phyloP scores from a whole-genome alignment of 2,329 filamentous ascomycete genomes.

The Colletotrichum navitas region DNA sequence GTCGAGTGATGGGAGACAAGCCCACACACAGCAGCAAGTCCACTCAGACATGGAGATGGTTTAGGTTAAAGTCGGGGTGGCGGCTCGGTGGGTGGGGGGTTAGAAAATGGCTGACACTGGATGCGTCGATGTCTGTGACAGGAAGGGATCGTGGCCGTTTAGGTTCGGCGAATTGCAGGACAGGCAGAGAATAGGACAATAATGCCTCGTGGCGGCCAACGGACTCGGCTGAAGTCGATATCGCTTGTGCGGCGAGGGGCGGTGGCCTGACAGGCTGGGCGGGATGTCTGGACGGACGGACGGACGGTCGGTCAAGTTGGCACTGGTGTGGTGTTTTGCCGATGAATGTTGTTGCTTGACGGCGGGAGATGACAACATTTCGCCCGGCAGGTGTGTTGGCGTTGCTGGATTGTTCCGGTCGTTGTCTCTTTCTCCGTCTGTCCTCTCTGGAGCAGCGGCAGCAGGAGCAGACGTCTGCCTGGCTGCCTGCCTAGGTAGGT shows the following conservation, averaged over 20 bases:
- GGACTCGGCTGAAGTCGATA: background rate
- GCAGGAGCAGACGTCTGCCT: background rate
- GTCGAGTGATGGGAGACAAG: background rate
- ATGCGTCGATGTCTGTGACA: slow-evolving; percentile 12
- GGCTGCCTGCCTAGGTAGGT: background rate
- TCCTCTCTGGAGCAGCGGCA: too few species aligned
- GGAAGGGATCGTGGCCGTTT: slow-evolving; percentile 29
- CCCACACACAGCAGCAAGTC: slow-evolving; percentile 13
- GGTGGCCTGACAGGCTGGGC: background rate
- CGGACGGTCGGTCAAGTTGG: too few species aligned
- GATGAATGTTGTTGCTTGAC: background rate
- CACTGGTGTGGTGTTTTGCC: background rate
- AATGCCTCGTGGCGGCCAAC: slow-evolving; percentile 1
- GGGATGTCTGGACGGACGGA: background rate
- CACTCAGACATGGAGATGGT: slow-evolving; percentile 27
- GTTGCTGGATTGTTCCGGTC: background rate
- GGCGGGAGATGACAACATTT: background rate
- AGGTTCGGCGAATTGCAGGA: slow-evolving; percentile 10
- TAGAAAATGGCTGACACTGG: background rate
- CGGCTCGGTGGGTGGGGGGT: slow-evolving; percentile 18
- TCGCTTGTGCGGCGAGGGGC: background rate
- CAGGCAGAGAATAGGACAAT: background rate
- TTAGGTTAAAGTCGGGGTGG: slow-evolving; percentile 31
- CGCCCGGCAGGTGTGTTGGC: background rate
- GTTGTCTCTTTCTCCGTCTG: background rate